Evolutionary conservation across 345 rosid species (phyloP).

Genomic region (Lepidium africanum): DNA sequence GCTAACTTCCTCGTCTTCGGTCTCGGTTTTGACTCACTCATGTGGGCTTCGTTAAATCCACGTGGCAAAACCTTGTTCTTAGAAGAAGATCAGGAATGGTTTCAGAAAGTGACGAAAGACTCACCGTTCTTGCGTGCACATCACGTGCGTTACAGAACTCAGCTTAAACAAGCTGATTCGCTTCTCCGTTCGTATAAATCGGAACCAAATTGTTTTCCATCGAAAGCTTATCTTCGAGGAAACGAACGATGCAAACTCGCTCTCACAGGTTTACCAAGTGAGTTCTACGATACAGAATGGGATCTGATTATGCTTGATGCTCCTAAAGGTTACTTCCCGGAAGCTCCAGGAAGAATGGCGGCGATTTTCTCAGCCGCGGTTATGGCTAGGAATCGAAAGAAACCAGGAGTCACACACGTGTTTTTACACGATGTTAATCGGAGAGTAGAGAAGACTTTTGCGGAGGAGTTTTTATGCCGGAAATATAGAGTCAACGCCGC

Average conservation of each 20-base stretch:
- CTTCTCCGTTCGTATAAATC: constrained; percentile 34
- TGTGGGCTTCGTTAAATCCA: constrained; percentile 61
- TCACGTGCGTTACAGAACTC: constrained; percentile 57
- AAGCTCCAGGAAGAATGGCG: constrained; percentile 59
- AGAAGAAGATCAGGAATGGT: constrained; percentile 60
- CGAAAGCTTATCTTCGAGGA: constrained; percentile 33
- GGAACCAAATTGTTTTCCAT: constrained; percentile 34
- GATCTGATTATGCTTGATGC: constrained; percentile 68
- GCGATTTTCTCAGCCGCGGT: constrained; percentile 68
- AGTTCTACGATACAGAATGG: constrained; percentile 63
- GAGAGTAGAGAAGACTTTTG: constrained; percentile 52
- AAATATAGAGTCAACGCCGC: constrained; percentile 42
- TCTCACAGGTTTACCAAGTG: constrained; percentile 44
- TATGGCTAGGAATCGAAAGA: constrained; percentile 53
- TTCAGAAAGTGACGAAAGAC: constrained; percentile 31
- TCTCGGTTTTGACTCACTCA: constrained; percentile 53
- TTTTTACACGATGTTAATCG: constrained; percentile 59
- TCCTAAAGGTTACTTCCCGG: constrained; percentile 53
- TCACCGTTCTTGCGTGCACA: constrained; percentile 46
- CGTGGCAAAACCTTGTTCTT: constrained; percentile 58
- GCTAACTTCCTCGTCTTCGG: constrained; percentile 62
- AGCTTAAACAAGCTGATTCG: constrained; percentile 37
- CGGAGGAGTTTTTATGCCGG: constrained; percentile 50
- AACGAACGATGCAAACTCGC: constrained; percentile 47
- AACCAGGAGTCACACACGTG: constrained; percentile 57